Base-by-base conservation (phyloP, 495 filamentous ascomycete species). In the Penicillium robsamsonii region DNA sequence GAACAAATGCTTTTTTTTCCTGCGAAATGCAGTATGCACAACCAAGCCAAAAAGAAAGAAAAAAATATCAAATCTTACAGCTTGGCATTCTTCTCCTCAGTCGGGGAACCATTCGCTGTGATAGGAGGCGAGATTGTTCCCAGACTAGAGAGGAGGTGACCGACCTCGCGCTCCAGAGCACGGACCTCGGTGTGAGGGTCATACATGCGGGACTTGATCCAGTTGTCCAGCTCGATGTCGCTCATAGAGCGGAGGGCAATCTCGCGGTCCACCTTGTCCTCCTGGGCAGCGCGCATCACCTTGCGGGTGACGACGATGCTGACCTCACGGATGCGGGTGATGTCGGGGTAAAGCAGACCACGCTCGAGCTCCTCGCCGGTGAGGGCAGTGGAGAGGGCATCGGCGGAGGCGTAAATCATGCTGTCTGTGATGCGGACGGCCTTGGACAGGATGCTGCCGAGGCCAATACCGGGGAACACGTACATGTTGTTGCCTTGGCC, bases 401-500 rank as follows among this genome's bases (percentile, higher is more conserved):
- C 85, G 30, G 90, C 94, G 50, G 92, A 92, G 46, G 88, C 90
- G 76, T 97, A 98, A 67, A 84, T 79, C 94, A 97, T 98, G 70
- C 86, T 86, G 70, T 98, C 91, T 33, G 94, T 97, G 58, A 98
- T 84, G 62, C 85, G 85, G 66, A 87, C 87, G 42, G 90, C 81
- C 78, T 96, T 93, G 78, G 85, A 87, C 38, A 98, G 86, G 66
- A 98, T 96, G 57, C 93, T 90, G 55, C 92, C 94, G 31, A 97
- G 84, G 35, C 94, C 94, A 58, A 98, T 92, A 66, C 94, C 94
- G 3, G 94, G 94, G 85, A 98, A 98, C 46, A 98, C 91, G 63
- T 97, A 98, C 78, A 89, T 88, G 77, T 95, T 95, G 80, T 88
- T 89, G 46, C 81, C 94, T 78, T 98, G 94, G 72, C 95, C 95